Evolutionary conservation across 176 grass and related monocot genomes (phyloP), one percentile per base, ranked within the genome.

Genomic region (Triticum timopheevii): DNA sequence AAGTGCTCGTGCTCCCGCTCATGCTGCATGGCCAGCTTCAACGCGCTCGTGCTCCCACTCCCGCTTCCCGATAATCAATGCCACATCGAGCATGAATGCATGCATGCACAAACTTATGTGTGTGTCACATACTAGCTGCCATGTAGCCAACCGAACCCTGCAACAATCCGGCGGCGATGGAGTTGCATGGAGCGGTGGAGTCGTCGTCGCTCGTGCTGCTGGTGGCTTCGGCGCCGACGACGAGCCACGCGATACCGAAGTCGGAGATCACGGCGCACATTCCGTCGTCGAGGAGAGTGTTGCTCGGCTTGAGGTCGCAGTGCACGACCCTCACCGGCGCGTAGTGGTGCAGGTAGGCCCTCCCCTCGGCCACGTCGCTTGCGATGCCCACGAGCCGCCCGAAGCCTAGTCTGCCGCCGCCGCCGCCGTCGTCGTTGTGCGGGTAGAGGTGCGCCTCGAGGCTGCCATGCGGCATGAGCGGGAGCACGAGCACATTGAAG

Each of bases 291-390:
- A 98, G 88, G 45, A 98, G 93, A 47, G 92, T 81, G 45, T 98
- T 98, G 93, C 95, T 93, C 0, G 95, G 91, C 78, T 98, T 98
- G 24, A 98, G 87, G 83, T 98, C 93, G 42, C 93, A 98, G 66
- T 98, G 95, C 74, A 95, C 89, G 44, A 95, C 91, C 78, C 69
- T 89, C 23, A 95, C 88, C 68, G 90, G 92, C 80, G 88, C 85
- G 79, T 95, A 95, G 84, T 95, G 93, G 84, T 98, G 96, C 86
- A 98, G 80, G 73, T 95, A 98, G 20, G 96, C 92, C 77, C 95
- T 84, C 28, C 96, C 96, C 83, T 98, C 88, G 10, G 90, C 93
- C 38, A 98, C 82, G 84, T 98, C 93, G 78, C 88, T 86, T 50
- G 80, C 84, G 74, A 98, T 73, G 88, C 65, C 87, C 38, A 98